Evolutionary conservation across 2,329 filamentous ascomycete species (phyloP).

Genomic region (Ascosphaera apis): DNA sequence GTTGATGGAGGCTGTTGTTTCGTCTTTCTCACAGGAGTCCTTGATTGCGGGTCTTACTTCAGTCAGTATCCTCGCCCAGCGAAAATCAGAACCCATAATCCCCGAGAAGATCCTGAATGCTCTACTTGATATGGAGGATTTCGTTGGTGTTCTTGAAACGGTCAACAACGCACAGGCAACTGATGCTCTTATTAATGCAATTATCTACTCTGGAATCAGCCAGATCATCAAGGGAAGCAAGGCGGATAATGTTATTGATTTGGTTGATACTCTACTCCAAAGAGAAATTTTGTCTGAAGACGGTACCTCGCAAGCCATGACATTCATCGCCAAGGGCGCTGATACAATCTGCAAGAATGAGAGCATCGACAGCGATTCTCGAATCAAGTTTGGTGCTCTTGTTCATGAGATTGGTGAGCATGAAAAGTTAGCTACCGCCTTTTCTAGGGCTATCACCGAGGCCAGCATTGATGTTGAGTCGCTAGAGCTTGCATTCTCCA

Average conservation of each 20-base stretch:
- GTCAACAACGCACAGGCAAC: neutral
- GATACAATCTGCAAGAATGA: neutral
- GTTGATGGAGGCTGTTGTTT: constrained; percentile 71
- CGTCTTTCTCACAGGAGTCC: constrained; percentile 54
- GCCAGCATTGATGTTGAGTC: constrained; percentile 49
- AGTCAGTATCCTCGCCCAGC: constrained; percentile 59
- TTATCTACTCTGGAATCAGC: neutral
- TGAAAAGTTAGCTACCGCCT: constrained; percentile 11
- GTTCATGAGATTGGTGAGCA: neutral
- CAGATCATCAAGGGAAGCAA: neutral
- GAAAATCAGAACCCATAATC: constrained; percentile 46
- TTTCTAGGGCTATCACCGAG: constrained; percentile 43
- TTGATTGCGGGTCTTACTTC: constrained; percentile 52
- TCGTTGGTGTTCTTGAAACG: neutral
- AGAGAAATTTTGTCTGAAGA: neutral
- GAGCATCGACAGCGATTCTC: neutral
- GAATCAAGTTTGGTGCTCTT: neutral
- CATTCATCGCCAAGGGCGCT: neutral
- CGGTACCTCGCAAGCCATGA: neutral
- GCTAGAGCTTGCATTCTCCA: constrained; percentile 51
- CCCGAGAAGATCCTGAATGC: constrained; percentile 44
- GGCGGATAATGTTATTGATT: neutral
- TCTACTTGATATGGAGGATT: constrained; percentile 7
- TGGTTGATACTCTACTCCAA: neutral
- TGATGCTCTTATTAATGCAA: neutral